A percentile compares a stretch with the other conserved stretches of the same genome.
Evolutionary conservation across 768 basidiomycete species (phyloP).

Genomic region (Panus rudis): DNA sequence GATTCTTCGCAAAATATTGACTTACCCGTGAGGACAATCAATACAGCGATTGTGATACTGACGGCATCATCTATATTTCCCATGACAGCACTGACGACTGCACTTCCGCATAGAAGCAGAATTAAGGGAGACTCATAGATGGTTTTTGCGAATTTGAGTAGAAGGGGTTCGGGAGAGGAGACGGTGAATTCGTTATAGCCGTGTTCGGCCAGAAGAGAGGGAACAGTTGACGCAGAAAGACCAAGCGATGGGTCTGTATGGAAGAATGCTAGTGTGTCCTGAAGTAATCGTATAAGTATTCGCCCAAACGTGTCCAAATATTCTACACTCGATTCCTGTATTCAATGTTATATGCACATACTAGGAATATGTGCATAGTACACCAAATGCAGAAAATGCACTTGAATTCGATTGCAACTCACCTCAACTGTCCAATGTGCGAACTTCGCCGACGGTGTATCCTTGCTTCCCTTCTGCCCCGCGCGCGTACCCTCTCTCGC

Average conservation of each 20-base stretch:
- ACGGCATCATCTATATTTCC: constrained; percentile 95
- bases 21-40: constrained; percentile 89
- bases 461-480: too few species aligned
- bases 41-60: constrained; percentile 86
- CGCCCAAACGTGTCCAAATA: too few species aligned
- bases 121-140: constrained; percentile 95
- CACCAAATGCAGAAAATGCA: not conserved
- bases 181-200: constrained; percentile 97
- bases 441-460: constrained; percentile 62
- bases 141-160: constrained; percentile 88
- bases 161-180: constrained; percentile 66
- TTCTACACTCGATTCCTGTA: too few species aligned
- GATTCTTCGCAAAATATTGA: not conserved
- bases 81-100: constrained; percentile 82
- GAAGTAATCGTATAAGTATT: too few species aligned
- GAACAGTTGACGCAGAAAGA: constrained; percentile 54
- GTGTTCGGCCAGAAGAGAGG: constrained; percentile 54
- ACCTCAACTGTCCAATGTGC: constrained; percentile 64
- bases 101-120: constrained; percentile 84
- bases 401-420: constrained; percentile 19
- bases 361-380: constrained; percentile 5
- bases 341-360: too few species aligned
- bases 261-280: constrained; percentile 75
- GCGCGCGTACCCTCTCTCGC: too few species aligned
- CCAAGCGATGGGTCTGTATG: constrained; percentile 58